A percentile compares a stretch with the other conserved stretches of the same genome.
These are phyloP conservation scores for Camptophora hylomeconis DNA, from an alignment of 2,329 filamentous ascomycete genomes.

Conservation along the genomic window DNA sequence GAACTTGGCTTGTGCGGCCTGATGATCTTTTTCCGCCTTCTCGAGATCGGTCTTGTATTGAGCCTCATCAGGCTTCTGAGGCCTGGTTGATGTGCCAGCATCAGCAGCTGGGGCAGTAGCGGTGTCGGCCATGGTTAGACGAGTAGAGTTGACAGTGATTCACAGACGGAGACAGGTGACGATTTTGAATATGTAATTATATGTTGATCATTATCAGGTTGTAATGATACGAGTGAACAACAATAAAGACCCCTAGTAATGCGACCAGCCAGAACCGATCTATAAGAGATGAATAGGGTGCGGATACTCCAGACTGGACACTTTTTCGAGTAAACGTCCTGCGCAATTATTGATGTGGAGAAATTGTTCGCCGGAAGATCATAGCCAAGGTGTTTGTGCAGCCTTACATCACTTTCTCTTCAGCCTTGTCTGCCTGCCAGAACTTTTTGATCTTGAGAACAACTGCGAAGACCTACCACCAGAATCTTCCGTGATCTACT, in stretches of 20 bases:
- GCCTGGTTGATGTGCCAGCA: slow-evolving; percentile 38
- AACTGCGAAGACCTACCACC: no score
- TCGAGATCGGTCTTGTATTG: slow-evolving; percentile 66
- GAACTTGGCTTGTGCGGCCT: slow-evolving; percentile 58
- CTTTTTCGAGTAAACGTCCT: background rate
- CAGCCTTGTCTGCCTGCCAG: slow-evolving; percentile 2
- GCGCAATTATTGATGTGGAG: slow-evolving; percentile 1
- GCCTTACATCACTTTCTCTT: background rate
- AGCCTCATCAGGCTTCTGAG: slow-evolving; percentile 77
- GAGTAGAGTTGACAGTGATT: no score
- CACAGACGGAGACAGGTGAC: slow-evolving; percentile 1
- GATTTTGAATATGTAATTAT: slow-evolving; percentile 6
- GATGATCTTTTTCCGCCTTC: slow-evolving; percentile 76
- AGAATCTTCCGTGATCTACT: background rate
- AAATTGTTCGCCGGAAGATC: background rate
- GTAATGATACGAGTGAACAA: slow-evolving; percentile 8
- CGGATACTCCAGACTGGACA: background rate
- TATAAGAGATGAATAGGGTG: slow-evolving; percentile 1
- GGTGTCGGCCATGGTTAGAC: slow-evolving; percentile 24
- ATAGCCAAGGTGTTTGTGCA: background rate
- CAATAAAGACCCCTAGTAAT: slow-evolving; percentile 3
- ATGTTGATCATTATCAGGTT: slow-evolving; percentile 1
- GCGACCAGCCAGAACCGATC: background rate
- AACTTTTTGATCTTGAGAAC: no score
- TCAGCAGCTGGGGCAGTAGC: slow-evolving; percentile 23